Evolutionary conservation across 192 early-diverging fungal genomes (phyloP), one percentile per base, ranked within the genome.

Genomic region (Fimicolochytrium jonesii): DNA sequence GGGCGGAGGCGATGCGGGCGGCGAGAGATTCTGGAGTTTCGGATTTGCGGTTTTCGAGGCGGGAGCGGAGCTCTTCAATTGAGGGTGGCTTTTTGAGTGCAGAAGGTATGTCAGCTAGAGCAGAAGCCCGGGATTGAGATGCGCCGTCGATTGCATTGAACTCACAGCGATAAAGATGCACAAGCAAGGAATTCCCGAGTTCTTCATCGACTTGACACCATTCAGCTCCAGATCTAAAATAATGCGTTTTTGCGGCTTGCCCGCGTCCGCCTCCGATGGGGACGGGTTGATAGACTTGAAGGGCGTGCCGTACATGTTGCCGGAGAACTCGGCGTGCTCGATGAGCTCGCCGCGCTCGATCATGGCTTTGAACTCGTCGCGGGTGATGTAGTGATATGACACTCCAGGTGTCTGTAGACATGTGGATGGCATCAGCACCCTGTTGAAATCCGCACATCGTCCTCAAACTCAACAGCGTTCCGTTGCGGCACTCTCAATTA

Each of bases 301-400:
- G 10, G 58, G 39, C 9, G 72, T 79, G 6, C 77, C 77, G 61
- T 79, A 79, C 36, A 61, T 25, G 63, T 79, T 78, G n/a, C 65
- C 65, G 3, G 61, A 54, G 39, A 73, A 73, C 37, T 73, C 71
- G 0, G 71, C 71, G 35, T 49, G 41, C 39, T 78, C 76, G 17
- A 78, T 50, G 58, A 79, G 75, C 44, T 56, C 46, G 45, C 44
- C 37, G 7, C 52, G 11, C 3, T 54, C 49, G 2, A 63, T 29
- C 66, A 78, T 60, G 1, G 47, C 54, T 20, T 68, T 26, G 22
- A 79, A 70, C 37, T 70, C 68, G 11, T 49, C 45, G 7, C 61
- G 47, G 11, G 22, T 41, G 23, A 75, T 66, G 60, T 67, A 79
- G 17, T 69, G 54, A 55, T 79, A 79, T 26, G 57, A 48, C n/a